Conservation (phyloP, 345 rosid species). For the Kernera saxatilis region DNA sequence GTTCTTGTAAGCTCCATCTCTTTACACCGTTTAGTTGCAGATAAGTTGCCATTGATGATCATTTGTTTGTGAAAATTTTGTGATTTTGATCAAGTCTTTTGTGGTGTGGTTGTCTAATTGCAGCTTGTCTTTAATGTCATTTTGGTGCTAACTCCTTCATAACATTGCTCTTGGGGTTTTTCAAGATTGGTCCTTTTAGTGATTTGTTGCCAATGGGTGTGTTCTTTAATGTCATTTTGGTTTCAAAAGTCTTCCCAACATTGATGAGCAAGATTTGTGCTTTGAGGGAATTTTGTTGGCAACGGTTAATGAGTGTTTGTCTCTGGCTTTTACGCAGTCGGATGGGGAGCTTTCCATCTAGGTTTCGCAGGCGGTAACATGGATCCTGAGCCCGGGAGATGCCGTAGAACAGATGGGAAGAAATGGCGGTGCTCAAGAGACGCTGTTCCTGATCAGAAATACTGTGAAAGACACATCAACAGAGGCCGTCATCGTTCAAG, state of each 20-base stretch:
- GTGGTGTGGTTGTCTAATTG: background rate
- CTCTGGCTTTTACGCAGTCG: constrained; percentile 30
- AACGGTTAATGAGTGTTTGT: background rate
- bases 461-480: constrained; percentile 76
- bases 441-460: constrained; percentile 71
- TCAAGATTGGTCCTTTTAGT: background rate
- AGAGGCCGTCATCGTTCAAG: constrained; percentile 90
- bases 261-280: background rate
- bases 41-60: background rate
- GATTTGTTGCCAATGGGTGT: background rate
- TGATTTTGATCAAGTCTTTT: background rate
- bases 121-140: background rate
- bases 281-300: background rate
- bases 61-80: background rate
- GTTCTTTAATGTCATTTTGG: background rate
- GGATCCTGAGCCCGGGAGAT: constrained; percentile 73
- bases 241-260: background rate
- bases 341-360: constrained; percentile 64
- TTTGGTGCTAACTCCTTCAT: background rate
- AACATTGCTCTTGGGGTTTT: background rate
- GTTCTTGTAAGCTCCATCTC: constrained; percentile 39
- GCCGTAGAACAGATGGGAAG: constrained; percentile 79
- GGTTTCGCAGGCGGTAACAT: constrained; percentile 47
- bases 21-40: background rate
- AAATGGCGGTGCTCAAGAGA: constrained; percentile 83